Base-by-base conservation (phyloP, 163 green algal species). In the Chlorella variabilis region DNA sequence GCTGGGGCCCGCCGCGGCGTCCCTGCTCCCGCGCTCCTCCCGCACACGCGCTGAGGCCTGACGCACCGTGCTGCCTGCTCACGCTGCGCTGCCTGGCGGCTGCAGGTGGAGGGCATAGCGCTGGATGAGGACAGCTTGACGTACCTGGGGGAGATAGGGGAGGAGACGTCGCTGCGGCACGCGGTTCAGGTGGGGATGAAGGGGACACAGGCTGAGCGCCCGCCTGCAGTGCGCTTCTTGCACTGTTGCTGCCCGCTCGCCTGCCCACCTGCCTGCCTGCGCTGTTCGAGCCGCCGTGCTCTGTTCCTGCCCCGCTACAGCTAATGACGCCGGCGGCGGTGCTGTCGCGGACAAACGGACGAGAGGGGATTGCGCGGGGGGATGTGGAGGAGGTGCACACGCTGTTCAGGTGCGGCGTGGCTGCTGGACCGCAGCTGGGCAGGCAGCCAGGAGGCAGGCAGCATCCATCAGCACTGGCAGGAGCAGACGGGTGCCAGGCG, bases 301-400 rank as follows among this genome's bases (percentile, higher is more conserved):
- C 2, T 17, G 6, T 45, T 18, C 1, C 15, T 31, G 34, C 63
- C 33, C 6, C 21, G 7, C 31, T 39, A n/a, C 75, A 87, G 81
- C 93, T 99, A 74, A 88, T 99, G 2, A 98, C 95, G 36, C 97
- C 97, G 2, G 91, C 93, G 9, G 81, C 85, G 66, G 93, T 99
- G 78, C 81, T 99, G 48, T 92, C 95, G 31, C 81, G 85, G 11
- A 96, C 92, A 27, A 97, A 95, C 80, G 96, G 97, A 27, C 84
- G 94, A 11, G 92, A 97, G 48, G 77, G 74, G 21, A 94, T 98
- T 38, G 81, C 62, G 17, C 27, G 34, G 7, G 80, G 45, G 3
- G 92, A 96, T 75, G 69, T 96, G 31, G 86, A 87, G 58, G 86
- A 91, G 74, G 77, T 69, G 54, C 73, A 80, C 73, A 33, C 36